These are phyloP conservation scores for Stephanocyclus meneghinianus DNA, from an alignment of 352 stramenopile species.

Conservation along the genomic window DNA sequence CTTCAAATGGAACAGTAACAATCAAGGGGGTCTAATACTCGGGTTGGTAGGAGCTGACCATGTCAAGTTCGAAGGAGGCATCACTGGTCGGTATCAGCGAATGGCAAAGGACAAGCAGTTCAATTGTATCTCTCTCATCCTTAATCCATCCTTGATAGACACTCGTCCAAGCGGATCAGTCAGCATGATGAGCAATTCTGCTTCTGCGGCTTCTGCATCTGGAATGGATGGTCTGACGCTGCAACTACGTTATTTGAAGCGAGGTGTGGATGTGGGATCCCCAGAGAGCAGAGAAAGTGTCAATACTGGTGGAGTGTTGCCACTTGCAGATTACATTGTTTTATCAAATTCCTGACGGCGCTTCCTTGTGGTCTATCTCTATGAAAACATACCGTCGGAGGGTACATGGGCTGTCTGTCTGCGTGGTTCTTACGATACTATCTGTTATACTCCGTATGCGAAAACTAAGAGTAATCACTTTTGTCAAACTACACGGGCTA, in stretches of 20 bases:
- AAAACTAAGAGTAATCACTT: too few species aligned
- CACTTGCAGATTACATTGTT: constrained; percentile 70
- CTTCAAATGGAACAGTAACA: constrained; percentile 51
- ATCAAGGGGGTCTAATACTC: constrained; percentile 63
- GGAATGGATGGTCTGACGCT: constrained; percentile 56
- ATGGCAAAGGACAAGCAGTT: constrained; percentile 31
- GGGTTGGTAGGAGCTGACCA: constrained; percentile 75
- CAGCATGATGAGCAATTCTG: constrained; percentile 17
- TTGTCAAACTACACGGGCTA: too few species aligned
- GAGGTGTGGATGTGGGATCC: constrained; percentile 35
- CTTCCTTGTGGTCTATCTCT: too few species aligned
- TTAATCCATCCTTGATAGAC: constrained; percentile 76
- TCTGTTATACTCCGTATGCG: too few species aligned
- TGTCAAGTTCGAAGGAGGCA: constrained; percentile 75
- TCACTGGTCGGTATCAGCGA: constrained; percentile 60
- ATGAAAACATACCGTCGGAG: too few species aligned
- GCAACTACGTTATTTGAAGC: constrained; percentile 72
- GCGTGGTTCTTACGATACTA: too few species aligned
- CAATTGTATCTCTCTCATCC: constrained; percentile 53
- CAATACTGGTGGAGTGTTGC: constrained; percentile 60
- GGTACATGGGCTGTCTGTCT: too few species aligned
- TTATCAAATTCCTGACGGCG: constrained; percentile 2
- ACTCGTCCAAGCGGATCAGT: constrained; percentile 59
- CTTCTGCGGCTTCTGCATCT: constrained; percentile 13
- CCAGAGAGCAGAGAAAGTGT: constrained; percentile 35